A percentile compares a stretch with the other conserved stretches of the same genome.
Evolutionary conservation across 2,329 filamentous ascomycete genomes (phyloP).

Genomic region (Paraphoma chrysanthemicola): DNA sequence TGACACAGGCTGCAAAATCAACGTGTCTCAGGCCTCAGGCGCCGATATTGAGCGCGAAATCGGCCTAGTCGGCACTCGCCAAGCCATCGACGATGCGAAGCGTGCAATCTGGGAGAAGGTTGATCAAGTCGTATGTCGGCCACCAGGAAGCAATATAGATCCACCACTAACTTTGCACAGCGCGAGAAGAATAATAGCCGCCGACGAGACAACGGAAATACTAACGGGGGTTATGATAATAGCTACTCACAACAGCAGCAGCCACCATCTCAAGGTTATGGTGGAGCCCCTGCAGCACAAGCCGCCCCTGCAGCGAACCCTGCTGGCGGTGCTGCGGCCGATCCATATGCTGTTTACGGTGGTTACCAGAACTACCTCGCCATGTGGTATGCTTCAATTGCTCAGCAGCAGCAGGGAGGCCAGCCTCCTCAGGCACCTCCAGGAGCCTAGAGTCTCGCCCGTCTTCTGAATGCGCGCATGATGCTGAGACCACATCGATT

Average conservation of each 20-base stretch:
- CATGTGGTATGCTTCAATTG: constrained; percentile 78
- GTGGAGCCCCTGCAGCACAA: constrained; percentile 31
- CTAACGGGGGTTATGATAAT: constrained; percentile 43
- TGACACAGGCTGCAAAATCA: constrained; percentile 89
- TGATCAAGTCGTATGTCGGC: constrained; percentile 76
- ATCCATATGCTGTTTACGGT: constrained; percentile 77
- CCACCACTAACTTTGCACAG: constrained; percentile 41
- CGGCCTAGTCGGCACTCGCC: constrained; percentile 77
- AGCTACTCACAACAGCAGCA: constrained; percentile 57
- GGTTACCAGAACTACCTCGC: constrained; percentile 82
- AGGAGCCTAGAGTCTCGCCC: constrained; percentile 41
- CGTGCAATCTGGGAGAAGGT: constrained; percentile 90
- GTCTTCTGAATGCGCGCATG: constrained; percentile 44
- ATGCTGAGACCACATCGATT: constrained; percentile 45
- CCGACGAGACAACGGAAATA: constrained; percentile 45
- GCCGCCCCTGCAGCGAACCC: constrained; percentile 43
- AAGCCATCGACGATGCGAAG: constrained; percentile 82
- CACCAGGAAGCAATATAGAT: background rate
- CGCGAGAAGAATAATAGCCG: constrained; percentile 55
- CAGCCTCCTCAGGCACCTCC: constrained; percentile 41
- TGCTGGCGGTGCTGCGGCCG: constrained; percentile 48
- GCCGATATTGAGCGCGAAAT: constrained; percentile 86
- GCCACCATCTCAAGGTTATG: constrained; percentile 43
- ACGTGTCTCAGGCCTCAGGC: constrained; percentile 82
- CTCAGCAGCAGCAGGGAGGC: constrained; percentile 53